Conservation (phyloP, 1,284 basidiomycete genomes). For the Coriolopsis trogii region DNA sequence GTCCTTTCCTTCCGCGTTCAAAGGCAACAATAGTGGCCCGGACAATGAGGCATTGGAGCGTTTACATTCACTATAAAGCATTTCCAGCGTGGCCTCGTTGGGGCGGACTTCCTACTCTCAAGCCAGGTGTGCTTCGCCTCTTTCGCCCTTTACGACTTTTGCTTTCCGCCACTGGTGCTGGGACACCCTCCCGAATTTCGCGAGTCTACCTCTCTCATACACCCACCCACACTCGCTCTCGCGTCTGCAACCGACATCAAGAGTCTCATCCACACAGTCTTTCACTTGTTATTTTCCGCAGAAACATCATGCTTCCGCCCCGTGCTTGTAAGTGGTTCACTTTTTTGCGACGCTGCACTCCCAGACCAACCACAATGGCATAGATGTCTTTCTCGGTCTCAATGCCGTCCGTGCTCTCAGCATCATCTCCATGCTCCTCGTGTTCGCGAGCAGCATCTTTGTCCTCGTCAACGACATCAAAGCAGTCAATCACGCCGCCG, state of each 20-base stretch:
- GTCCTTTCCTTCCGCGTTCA: conserved; percentile 6
- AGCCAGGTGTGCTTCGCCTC: not conserved
- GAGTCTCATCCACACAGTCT: not conserved
- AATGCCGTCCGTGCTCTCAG: conserved; percentile 79
- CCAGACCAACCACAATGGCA: not conserved
- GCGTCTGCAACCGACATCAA: not conserved
- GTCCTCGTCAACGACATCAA: conserved; percentile 82
- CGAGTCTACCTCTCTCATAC: conserved; percentile 4
- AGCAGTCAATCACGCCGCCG: conserved; percentile 56
- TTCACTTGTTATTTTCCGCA: too few species aligned
- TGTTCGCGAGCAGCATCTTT: conserved; percentile 78
- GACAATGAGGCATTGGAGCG: conserved; percentile 18
- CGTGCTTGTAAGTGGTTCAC: conserved; percentile 20
- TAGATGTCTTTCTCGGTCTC: conserved; percentile 76
- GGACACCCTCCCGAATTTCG: conserved; percentile 17
- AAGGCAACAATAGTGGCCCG: conserved; percentile 16
- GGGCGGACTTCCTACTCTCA: not conserved
- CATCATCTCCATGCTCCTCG: conserved; percentile 73
- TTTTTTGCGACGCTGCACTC: not conserved
- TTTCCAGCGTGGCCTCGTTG: not conserved
- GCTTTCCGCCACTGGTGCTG: conserved; percentile 12
- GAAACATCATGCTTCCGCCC: conserved; percentile 22
- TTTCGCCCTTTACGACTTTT: conserved; percentile 5
- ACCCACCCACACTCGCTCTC: not conserved
- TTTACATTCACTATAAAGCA: conserved; percentile 6